phyloP scores from a whole-genome alignment of 352 stramenopile genomes.

The Aphanomyces astaci region DNA sequence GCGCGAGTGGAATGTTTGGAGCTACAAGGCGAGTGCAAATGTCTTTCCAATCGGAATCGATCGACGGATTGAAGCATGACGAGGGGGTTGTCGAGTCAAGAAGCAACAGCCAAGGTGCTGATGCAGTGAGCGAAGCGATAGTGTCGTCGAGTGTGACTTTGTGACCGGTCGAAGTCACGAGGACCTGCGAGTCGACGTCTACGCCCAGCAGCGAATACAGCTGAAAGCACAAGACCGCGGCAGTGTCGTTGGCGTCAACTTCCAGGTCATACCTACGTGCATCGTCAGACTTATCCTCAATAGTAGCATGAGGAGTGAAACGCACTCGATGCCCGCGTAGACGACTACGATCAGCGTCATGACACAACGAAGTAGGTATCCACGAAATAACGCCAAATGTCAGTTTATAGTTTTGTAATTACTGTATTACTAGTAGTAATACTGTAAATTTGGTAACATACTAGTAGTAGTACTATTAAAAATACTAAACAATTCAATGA shows the following conservation, averaged over 20 bases:
- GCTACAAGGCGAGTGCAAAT: slow-evolving; percentile 17
- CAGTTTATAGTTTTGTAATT: background rate
- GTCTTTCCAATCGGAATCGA: slow-evolving; percentile 12
- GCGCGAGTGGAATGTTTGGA: background rate
- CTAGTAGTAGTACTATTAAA: background rate
- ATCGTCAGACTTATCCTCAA: too few relatives aligned
- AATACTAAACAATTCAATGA: background rate
- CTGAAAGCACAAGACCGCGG: slow-evolving; percentile 18
- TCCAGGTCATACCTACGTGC: slow-evolving; percentile 18
- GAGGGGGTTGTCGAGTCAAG: background rate
- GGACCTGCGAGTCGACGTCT: slow-evolving; percentile 8
- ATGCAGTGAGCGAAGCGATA: background rate
- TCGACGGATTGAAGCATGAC: background rate
- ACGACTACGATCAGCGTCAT: slow-evolving; percentile 11
- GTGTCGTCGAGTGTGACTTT: background rate
- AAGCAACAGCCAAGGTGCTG: slow-evolving; percentile 6
- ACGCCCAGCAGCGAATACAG: slow-evolving; percentile 20
- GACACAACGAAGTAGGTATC: slow-evolving; percentile 5
- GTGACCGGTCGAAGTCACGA: slow-evolving; percentile 11
- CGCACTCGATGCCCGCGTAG: slow-evolving; percentile 6
- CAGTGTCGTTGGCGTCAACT: slow-evolving; percentile 10
- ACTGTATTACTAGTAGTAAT: background rate
- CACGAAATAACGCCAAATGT: background rate
- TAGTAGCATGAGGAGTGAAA: background rate
- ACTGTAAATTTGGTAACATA: too few relatives aligned